Percentiles rank a stretch among this genome's conserved stretches.
Conservation (phyloP, 768 basidiomycete species). For the Termitomyces sp. region DNA sequence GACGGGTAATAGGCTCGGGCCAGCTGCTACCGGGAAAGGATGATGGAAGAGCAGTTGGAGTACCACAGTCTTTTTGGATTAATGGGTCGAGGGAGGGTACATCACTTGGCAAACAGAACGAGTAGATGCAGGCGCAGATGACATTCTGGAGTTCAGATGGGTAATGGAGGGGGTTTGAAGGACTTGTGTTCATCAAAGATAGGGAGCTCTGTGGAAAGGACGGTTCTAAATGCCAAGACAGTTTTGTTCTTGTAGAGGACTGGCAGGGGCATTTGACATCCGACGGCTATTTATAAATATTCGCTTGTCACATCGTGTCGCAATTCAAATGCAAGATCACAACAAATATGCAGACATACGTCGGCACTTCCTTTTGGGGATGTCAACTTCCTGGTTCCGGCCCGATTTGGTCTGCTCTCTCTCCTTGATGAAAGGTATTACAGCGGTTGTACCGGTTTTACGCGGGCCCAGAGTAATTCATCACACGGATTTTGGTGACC, state of each 20-base stretch:
- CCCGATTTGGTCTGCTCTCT: no score
- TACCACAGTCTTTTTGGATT: slow-evolving; percentile 37
- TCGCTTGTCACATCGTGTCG: not conserved
- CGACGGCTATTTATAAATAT: slow-evolving; percentile 8
- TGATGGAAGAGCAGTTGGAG: slow-evolving; percentile 66
- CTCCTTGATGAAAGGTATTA: no score
- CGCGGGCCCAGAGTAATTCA: no score
- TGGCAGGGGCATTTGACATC: not conserved
- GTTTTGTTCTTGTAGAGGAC: slow-evolving; percentile 5
- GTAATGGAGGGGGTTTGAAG: slow-evolving; percentile 35
- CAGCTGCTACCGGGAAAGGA: slow-evolving; percentile 69
- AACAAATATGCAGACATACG: slow-evolving; percentile 9
- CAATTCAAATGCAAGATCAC: slow-evolving; percentile 7
- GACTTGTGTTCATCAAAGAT: slow-evolving; percentile 24
- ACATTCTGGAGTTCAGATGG: slow-evolving; percentile 71
- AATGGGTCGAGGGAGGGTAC: slow-evolving; percentile 70
- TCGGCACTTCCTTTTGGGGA: slow-evolving; percentile 9
- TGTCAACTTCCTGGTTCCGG: slow-evolving; percentile 6
- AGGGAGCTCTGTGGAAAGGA: not conserved
- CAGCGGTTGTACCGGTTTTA: no score
- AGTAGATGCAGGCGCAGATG: slow-evolving; percentile 72
- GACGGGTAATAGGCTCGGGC: slow-evolving; percentile 62
- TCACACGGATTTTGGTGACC: no score
- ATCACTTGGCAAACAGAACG: slow-evolving; percentile 52
- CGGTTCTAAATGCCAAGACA: not conserved